phyloP scores from a whole-genome alignment of 2,329 filamentous ascomycete genomes.

The Trichoderma sp. region DNA sequence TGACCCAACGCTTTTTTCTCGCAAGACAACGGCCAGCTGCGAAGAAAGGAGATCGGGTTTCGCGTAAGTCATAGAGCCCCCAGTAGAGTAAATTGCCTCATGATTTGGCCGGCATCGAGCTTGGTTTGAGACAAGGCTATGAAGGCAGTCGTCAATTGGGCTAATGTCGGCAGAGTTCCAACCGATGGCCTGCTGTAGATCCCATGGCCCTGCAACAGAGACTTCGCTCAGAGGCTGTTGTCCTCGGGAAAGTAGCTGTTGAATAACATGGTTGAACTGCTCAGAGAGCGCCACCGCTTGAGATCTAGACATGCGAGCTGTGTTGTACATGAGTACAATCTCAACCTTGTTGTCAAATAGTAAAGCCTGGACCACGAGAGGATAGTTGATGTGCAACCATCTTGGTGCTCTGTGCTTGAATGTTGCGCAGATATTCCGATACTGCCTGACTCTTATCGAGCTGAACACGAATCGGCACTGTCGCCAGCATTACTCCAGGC shows the following conservation, averaged over 20 bases:
- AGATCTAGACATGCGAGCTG: neutral
- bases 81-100: slow-evolving; percentile 22
- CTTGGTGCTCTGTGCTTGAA: slow-evolving; percentile 31
- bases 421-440: slow-evolving; percentile 22
- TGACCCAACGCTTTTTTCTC: slow-evolving; percentile 28
- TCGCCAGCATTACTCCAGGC: slow-evolving; percentile 13
- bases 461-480: slow-evolving; percentile 14
- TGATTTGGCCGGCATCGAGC: neutral
- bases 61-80: slow-evolving; percentile 24
- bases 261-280: slow-evolving; percentile 5
- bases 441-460: slow-evolving; percentile 6
- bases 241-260: neutral
- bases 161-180: slow-evolving; percentile 2
- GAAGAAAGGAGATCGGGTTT: slow-evolving; percentile 27
- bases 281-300: slow-evolving; percentile 5
- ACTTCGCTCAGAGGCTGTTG: neutral
- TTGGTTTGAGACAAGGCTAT: slow-evolving; percentile 15
- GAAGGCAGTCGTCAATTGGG: neutral
- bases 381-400: slow-evolving; percentile 28
- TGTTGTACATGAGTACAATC: slow-evolving; percentile 16
- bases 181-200: neutral
- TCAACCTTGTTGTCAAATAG: slow-evolving; percentile 5
- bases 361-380: neutral
- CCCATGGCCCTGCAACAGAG: slow-evolving; percentile 14
- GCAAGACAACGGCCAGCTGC: slow-evolving; percentile 22